Conservation (phyloP, 1,284 basidiomycete genomes). For the Mycena citricolor region DNA sequence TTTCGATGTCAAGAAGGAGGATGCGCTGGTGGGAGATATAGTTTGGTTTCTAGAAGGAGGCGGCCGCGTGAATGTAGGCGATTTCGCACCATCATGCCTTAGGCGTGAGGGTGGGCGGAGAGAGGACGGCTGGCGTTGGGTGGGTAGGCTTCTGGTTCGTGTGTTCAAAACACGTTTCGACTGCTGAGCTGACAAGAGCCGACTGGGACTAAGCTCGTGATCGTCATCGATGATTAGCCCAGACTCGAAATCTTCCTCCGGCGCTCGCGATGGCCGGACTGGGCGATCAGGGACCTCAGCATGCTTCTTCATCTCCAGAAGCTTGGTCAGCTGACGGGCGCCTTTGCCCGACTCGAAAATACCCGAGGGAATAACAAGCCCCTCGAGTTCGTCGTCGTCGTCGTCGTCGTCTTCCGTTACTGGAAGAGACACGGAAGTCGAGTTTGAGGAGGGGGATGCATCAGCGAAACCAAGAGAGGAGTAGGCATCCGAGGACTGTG, state of each 20-base stretch:
- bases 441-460: slow-evolving; percentile 69
- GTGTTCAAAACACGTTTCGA: slow-evolving; percentile 40
- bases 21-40: slow-evolving; percentile 57
- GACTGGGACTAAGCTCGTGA: slow-evolving; percentile 73
- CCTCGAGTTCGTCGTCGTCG: slow-evolving; percentile 71
- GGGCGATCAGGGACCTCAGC: slow-evolving; percentile 46
- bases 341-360: slow-evolving; percentile 72
- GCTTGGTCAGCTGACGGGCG: slow-evolving; percentile 63
- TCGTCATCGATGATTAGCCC: slow-evolving; percentile 80
- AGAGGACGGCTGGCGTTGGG: slow-evolving; percentile 44
- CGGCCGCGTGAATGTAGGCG: slow-evolving; percentile 64
- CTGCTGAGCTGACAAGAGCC: slow-evolving; percentile 55
- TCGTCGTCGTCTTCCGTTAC: slow-evolving; percentile 70
- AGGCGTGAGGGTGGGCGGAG: slow-evolving; percentile 60
- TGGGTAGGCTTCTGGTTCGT: slow-evolving; percentile 59
- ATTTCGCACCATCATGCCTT: slow-evolving; percentile 64
- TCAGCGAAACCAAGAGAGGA: slow-evolving; percentile 73
- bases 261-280: slow-evolving; percentile 53
- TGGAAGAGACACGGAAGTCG: slow-evolving; percentile 62
- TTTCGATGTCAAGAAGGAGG: slow-evolving; percentile 62
- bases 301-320: slow-evolving; percentile 76
- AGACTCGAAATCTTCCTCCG: slow-evolving; percentile 79
- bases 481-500: slow-evolving; percentile 80
- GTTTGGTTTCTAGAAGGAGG: no score
- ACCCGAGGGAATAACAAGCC: slow-evolving; percentile 70